Percentiles rank a stretch among this genome's conserved stretches.
Evolutionary conservation across 768 basidiomycete genomes (phyloP).

Genomic region (Agaricus subrufescens): DNA sequence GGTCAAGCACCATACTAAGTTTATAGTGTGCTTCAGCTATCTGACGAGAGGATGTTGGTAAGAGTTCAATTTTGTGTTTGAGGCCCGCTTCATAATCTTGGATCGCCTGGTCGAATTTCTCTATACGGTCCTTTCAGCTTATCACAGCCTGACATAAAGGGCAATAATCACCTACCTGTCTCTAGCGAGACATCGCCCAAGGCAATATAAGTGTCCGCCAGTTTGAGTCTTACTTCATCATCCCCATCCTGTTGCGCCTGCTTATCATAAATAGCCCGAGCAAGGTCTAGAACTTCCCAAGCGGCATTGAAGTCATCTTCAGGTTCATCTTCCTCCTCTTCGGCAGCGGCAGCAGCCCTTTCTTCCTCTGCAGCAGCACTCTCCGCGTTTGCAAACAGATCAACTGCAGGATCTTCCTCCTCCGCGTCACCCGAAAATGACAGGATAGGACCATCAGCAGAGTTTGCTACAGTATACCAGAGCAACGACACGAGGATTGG

Average conservation of each 20-base stretch:
- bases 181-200: conserved; percentile 97
- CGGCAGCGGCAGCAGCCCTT: conserved; percentile 47
- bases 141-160: neutral
- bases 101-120: conserved; percentile 95
- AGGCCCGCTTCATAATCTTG: conserved; percentile 81
- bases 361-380: conserved; percentile 42
- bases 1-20: conserved; percentile 88
- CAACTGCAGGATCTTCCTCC: conserved; percentile 48
- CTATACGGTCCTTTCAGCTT: conserved; percentile 33
- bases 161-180: conserved; percentile 59
- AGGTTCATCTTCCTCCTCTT: conserved; percentile 70
- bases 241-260: conserved; percentile 45
- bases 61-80: conserved; percentile 61
- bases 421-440: conserved; percentile 80
- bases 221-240: conserved; percentile 66
- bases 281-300: conserved; percentile 96
- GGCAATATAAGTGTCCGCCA: conserved; percentile 87
- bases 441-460: conserved; percentile 54
- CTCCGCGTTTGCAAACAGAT: conserved; percentile 58
- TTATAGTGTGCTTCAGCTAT: conserved; percentile 95
- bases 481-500: no score
- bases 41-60: conserved; percentile 87
- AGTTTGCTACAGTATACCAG: conserved; percentile 19
- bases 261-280: conserved; percentile 80
- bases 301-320: conserved; percentile 98